These are phyloP conservation scores for Paraphaeosphaeria minitans DNA, from an alignment of 2,329 filamentous ascomycete genomes.

Conservation along the genomic window DNA sequence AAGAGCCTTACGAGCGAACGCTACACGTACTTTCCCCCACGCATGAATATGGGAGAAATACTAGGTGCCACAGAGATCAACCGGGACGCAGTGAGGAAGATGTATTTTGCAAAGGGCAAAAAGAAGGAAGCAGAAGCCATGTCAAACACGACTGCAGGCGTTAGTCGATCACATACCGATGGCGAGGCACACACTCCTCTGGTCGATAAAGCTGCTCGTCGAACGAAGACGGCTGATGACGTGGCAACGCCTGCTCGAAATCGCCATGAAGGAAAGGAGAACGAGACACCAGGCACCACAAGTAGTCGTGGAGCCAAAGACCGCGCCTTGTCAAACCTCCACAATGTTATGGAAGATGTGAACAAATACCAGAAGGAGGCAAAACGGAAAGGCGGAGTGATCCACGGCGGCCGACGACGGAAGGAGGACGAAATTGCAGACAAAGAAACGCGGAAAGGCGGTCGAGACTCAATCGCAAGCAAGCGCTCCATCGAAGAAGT, in stretches of 20 bases:
- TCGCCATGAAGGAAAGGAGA: constrained; percentile 70
- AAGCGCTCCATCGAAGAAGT: constrained; percentile 54
- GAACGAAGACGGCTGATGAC: constrained; percentile 29
- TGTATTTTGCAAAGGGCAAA: constrained; percentile 58
- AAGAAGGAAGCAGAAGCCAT: constrained; percentile 24
- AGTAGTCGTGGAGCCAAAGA: constrained; percentile 87
- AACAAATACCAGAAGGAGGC: constrained; percentile 90
- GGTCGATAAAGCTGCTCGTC: constrained; percentile 29
- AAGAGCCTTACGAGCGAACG: constrained; percentile 73
- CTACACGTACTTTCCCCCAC: constrained; percentile 84
- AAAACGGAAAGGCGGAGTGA: constrained; percentile 74
- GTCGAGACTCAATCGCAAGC: constrained; percentile 48
- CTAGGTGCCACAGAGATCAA: constrained; percentile 89
- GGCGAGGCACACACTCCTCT: constrained; percentile 29
- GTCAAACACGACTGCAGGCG: constrained; percentile 27
- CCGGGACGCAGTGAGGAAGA: constrained; percentile 70
- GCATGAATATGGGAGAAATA: constrained; percentile 91
- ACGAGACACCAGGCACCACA: constrained; percentile 76
- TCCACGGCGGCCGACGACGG: constrained; percentile 57
- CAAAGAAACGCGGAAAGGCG: constrained; percentile 34
- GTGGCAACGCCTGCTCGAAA: constrained; percentile 59
- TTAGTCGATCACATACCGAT: constrained; percentile 22
- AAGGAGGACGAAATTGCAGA: constrained; percentile 47
- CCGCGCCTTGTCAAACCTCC: constrained; percentile 76
- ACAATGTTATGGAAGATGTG: constrained; percentile 81